Base-by-base conservation (phyloP, 768 basidiomycete genomes). In the Leucosporidium scottii region DNA sequence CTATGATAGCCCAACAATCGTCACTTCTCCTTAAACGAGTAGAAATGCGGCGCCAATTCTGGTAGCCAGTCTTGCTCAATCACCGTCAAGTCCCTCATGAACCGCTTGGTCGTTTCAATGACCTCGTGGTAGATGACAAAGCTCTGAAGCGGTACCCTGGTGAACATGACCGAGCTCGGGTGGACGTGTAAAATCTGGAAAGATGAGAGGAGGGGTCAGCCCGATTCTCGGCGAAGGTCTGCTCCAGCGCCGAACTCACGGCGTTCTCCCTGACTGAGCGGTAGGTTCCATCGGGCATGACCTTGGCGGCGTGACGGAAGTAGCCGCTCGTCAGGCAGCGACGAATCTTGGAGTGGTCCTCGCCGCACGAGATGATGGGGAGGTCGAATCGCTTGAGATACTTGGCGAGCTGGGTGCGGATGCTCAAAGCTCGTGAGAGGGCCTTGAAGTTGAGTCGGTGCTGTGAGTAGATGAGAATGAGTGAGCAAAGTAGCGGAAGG, bases 401-500 rank as follows among this genome's bases (percentile, higher is more conserved):
- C 79, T 93, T 96, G 75, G 89, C 87, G 47, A 99, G 82, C 75
- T 99, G 96, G n/a, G 88, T 83, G 10, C 94, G 86, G 72, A 99
- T 96, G 2, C 93, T 93, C 23, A 97, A 85, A 0, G 90, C 94
- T 60, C 96, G 84, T 0, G 93, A 94, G 81, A 99, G 85, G 2
- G 91, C 91, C 69, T 93, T 86, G 78, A 94, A 94, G 59, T 93
- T 97, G 7, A 99, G 80, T 0, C 92, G 87, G 78, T 96, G 96
- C 68, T 73, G 62, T 8, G n/a, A 21, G 21, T 36, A 28, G 20
- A 59, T 50, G 25, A 15, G 12, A 28, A 3, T 8, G 23, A 21
- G 47, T 59, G 9, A 20, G 59, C 7, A 17, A n/a, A 1, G 39
- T 23, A 49, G 31, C 50, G 31, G n/a, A 27, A 39, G 60, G 15